Percentiles rank a stretch among this genome's conserved stretches.
Conservation (phyloP, 1,284 basidiomycete species). For the Spongispora temasekensis region DNA sequence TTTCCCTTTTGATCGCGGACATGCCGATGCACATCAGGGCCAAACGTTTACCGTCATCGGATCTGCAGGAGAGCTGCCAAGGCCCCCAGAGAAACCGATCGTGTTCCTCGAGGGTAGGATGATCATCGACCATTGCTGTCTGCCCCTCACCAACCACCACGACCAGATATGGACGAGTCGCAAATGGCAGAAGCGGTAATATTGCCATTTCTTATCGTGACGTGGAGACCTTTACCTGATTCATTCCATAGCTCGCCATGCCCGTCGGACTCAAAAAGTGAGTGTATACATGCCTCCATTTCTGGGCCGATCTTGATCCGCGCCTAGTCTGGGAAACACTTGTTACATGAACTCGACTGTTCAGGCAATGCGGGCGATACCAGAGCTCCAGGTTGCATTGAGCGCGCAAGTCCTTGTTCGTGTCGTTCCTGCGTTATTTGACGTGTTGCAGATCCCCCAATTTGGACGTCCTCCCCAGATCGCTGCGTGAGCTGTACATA, state of each 20-base stretch:
- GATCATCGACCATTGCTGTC: not conserved
- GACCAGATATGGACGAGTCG: constrained; percentile 80
- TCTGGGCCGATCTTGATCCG: constrained; percentile 1
- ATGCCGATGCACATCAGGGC: constrained; percentile 46
- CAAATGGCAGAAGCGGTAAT: constrained; percentile 79
- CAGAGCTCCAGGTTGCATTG: constrained; percentile 80
- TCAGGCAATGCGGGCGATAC: constrained; percentile 89
- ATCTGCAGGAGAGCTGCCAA: constrained; percentile 88
- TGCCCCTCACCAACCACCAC: not conserved
- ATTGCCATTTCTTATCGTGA: constrained; percentile 10
- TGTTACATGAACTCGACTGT: constrained; percentile 97
- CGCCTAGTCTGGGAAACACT: constrained; percentile 75
- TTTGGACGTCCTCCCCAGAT: constrained; percentile 45
- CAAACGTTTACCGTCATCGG: constrained; percentile 90
- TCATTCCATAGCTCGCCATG: constrained; percentile 48
- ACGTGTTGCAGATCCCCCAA: constrained; percentile 20
- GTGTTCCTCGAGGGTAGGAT: constrained; percentile 80
- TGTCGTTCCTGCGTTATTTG: not conserved
- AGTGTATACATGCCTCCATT: constrained; percentile 10
- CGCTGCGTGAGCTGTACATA: constrained; percentile 74
- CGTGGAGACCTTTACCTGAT: constrained; percentile 5
- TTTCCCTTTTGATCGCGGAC: not conserved
- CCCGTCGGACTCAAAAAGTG: constrained; percentile 74
- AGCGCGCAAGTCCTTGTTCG: constrained; percentile 43
- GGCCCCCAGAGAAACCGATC: constrained; percentile 76